Evolutionary conservation across 164 flowering plant species (phyloP), one percentile per base, ranked within the genome.

Genomic region (Amborella trichopoda): DNA sequence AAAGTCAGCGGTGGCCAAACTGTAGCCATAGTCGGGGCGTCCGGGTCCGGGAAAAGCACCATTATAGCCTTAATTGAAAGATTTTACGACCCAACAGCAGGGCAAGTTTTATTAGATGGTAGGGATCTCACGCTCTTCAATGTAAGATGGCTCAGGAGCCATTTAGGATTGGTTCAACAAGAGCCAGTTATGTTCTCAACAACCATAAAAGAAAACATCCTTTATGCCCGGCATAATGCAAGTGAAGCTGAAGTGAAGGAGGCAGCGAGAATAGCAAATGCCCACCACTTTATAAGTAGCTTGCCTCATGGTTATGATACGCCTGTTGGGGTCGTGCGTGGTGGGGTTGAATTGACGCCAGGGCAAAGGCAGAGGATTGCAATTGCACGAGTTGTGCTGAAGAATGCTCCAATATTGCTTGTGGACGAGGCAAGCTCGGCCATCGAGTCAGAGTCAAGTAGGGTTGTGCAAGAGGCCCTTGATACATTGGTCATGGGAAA

Each of bases 331-430:
- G 80, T 87, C 96, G n/a, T n/a, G n/a, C n/a, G n/a, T n/a, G 77
- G 96, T 58, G 99, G 96, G 23, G 83, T 84, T 20, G 96, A 87
- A 64, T 61, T 91, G 28, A 91, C 96, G 22, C 93, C 96, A 3
- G 99, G 99, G 48, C 99, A 91, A 67, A 91, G 87, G 54, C 99
- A 91, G 67, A 77, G 99, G 61, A 82, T 84, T 40, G 96, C 96
- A 43, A 87, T 91, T 57, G 99, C 99, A n/a, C 61, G 99, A 14
- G 96, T 91, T 2, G 78, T 91, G 26, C 67, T 91, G 55, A 87
- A 91, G 65, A 91, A 91, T 62, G 96, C 96, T 17, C 99, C 99
- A 16, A 87, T 91, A 53, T 65, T 91, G 55, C 55, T 87, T 20
- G 49, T 91, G 60, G 99, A 91, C 37, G 99, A 91, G 56, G 96